These are phyloP conservation scores for Schwanniomyces sp. DNA, from an alignment of 805 yeast genomes.

Conservation along the genomic window DNA sequence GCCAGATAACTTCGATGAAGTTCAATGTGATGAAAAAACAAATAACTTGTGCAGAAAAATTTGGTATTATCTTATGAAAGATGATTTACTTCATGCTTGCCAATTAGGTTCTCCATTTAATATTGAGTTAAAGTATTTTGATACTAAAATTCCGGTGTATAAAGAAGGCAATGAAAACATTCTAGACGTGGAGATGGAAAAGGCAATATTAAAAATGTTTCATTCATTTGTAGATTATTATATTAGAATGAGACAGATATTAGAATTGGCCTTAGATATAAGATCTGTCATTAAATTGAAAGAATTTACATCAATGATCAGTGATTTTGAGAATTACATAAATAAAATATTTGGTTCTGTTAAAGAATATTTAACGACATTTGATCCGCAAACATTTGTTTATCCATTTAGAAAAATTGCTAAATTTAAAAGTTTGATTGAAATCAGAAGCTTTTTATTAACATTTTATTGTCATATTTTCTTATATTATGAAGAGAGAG, in stretches of 20 bases:
- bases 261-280: constrained; percentile 20
- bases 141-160: constrained; percentile 28
- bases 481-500: constrained; percentile 36
- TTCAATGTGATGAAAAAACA: constrained; percentile 18
- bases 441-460: constrained; percentile 24
- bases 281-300: constrained; percentile 14
- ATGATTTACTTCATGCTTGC: constrained; percentile 29
- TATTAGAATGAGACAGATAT: constrained; percentile 23
- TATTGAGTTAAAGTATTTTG: constrained; percentile 27
- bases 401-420: constrained; percentile 21
- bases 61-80: constrained; percentile 32
- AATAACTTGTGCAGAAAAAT: constrained; percentile 33
- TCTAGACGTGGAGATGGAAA: constrained; percentile 35
- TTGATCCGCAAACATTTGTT: constrained; percentile 11
- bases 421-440: constrained; percentile 27
- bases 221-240: constrained; percentile 28
- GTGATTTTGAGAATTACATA: constrained; percentile 37
- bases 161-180: constrained; percentile 36
- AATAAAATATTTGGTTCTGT: constrained; percentile 27
- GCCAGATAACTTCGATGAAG: constrained; percentile 48
- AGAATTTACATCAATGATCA: constrained; percentile 20
- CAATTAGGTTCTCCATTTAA: constrained; percentile 35
- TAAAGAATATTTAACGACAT: constrained; percentile 16
- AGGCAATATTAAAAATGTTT: constrained; percentile 29
- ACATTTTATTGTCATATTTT: constrained; percentile 34